Base-by-base conservation (phyloP, 352 stramenopile genomes). In the Globisporangium mamillatum region DNA sequence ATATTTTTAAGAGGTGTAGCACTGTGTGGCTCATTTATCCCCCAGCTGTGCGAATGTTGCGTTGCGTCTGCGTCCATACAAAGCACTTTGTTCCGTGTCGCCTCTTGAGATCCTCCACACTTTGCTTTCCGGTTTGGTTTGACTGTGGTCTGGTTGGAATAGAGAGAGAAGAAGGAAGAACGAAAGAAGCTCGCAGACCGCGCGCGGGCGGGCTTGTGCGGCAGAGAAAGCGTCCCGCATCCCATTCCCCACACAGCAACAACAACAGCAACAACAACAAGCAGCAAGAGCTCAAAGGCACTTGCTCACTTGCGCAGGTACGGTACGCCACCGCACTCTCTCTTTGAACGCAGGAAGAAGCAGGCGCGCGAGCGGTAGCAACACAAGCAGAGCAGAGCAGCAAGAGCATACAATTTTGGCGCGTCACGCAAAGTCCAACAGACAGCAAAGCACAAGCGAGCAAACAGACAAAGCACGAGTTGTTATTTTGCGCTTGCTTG, bases 321-420 rank as follows among this genome's bases (percentile, higher is more conserved):
- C 44, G 9, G 44, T 52, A 52, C 44, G 7, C 44, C 44, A 52
- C 44, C 44, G 3, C 44, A 22, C 44, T 52, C 44, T 52, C 44
- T 52, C n/a, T 50, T 52, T 52, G 44, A 52, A 22, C 44, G 44
- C 44, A 52, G 44, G 44, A 52, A 22, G 44, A 52, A 52, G 44
- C 44, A 52, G 44, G 5, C 41, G 41, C 36, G 38, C 38, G 38
- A 46, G 44, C 18, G 44, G 44, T 10, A 52, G 12, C 18, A 46
- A 46, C 12, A 46, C 38, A 46, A 46, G 38, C 32, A 36, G 36
- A 44, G 36, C 36, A 44, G 10, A 16, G 36, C 38, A 46, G 44
- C 18, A 52, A 52, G 16, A 10, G 44, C 44, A 52, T 18, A 50
- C 44, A 52, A 52, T 22, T 52, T 52, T 52, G 44, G 16, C 18